Base-by-base conservation (phyloP, 192 early-diverging fungal genomes). In the Entomortierella chlamydospora region DNA sequence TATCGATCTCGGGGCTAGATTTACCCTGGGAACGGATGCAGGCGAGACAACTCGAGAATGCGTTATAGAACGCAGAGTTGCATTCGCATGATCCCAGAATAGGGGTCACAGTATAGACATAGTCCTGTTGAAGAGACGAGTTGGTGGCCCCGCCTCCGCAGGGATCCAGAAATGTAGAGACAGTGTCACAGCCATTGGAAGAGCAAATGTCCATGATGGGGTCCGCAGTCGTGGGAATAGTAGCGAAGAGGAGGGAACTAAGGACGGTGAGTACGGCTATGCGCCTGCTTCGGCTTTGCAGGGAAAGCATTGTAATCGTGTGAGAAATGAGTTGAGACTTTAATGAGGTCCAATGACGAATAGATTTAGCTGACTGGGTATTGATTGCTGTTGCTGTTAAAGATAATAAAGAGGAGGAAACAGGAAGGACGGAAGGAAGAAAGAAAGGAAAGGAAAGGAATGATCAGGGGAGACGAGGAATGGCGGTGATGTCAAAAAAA, bases 101-200 rank as follows among this genome's bases (percentile, higher is more conserved):
- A 9, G 74, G 67, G 2, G 74, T 79, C 6, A 68, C 67, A 2
- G 74, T 65, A 68, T 70, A 79, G 61, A 54, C 17, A n/a, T 49
- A 2, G 49, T 70, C 55, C 7, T 79, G 74, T 45, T 79, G 67
- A 25, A 79, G 54, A 2, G 74, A 64, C 0, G 56, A 22, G 42
- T 70, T 65, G 67, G 56, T 33, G 52, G 74, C 74, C 10, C 74
- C 74, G 15, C 74, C 74, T 20, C 74, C 74, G 26, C 74, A 79
- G 30, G 74, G 74, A 0, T 37, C 57, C 26, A 79, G 62, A 30
- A 79, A 2, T 1, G 60, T 70, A 6, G 62, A 10, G 26, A 57
- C 57, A 8, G 60, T 34, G 57, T 39, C 47, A 55, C 74, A 79
- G 22, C 74, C 68, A 11, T 0, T 23, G 8, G 11, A 31, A 26